Conservation (phyloP, 2,329 filamentous ascomycete species). For the Calonectria henricotiae region DNA sequence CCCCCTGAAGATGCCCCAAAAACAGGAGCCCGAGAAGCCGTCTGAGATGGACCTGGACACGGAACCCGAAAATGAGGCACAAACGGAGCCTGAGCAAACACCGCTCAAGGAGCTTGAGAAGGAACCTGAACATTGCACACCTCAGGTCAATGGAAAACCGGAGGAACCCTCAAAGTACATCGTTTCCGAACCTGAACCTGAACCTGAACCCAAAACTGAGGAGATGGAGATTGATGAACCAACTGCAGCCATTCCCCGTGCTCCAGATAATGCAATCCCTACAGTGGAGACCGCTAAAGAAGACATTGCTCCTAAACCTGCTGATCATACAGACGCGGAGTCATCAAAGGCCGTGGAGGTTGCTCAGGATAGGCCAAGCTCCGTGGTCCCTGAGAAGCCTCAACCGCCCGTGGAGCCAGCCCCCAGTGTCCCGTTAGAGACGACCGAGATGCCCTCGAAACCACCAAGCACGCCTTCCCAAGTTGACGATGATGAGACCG, state of each 20-base stretch:
- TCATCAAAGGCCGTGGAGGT: constrained; percentile 26
- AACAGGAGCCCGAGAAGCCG: background rate
- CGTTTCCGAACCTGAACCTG: constrained; percentile 40
- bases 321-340: constrained; percentile 27
- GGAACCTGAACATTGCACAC: background rate
- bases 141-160: background rate
- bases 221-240: constrained; percentile 61
- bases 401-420: constrained; percentile 27
- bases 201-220: constrained; percentile 59
- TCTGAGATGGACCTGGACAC: constrained; percentile 6
- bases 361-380: background rate
- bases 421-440: constrained; percentile 48
- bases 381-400: constrained; percentile 20
- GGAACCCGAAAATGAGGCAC: background rate
- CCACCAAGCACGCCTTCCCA: constrained; percentile 67
- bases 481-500: constrained; percentile 69
- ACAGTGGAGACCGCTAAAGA: constrained; percentile 25
- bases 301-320: constrained; percentile 6
- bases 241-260: constrained; percentile 28
- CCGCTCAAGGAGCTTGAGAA: background rate
- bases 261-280: constrained; percentile 33
- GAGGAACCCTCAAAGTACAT: constrained; percentile 12
- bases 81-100: background rate
- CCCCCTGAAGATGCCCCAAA: background rate
- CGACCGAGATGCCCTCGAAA: constrained; percentile 55